phyloP scores from a whole-genome alignment of 2,329 filamentous ascomycete species.

The Pseudopyrenochaeta lycopersici region DNA sequence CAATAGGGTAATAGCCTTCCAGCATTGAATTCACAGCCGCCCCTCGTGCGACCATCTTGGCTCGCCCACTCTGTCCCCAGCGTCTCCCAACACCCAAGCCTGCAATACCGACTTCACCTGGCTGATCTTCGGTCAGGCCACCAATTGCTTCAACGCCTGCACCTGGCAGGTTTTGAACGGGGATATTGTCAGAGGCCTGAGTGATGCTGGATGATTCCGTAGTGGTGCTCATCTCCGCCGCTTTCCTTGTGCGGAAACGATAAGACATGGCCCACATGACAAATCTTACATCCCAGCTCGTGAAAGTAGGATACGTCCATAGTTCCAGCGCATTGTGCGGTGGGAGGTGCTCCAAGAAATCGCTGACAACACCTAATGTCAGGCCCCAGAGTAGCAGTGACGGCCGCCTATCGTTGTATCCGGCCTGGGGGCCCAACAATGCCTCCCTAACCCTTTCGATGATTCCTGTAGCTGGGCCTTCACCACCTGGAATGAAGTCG shows the following conservation, averaged over 20 bases:
- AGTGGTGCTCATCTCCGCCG: conserved; percentile 36
- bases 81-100: conserved; percentile 54
- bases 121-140: conserved; percentile 36
- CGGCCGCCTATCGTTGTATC: conserved; percentile 47
- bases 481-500: conserved; percentile 55
- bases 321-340: conserved; percentile 68
- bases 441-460: conserved; percentile 24
- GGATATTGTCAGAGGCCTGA: conserved; percentile 20
- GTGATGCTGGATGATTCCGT: conserved; percentile 5
- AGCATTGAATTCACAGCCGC: conserved; percentile 59
- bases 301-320: conserved; percentile 76
- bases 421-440: conserved; percentile 24
- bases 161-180: conserved; percentile 35
- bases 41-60: conserved; percentile 49
- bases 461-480: conserved; percentile 13
- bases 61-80: conserved; percentile 46
- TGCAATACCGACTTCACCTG: conserved; percentile 56
- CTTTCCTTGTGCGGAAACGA: conserved; percentile 56
- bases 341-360: conserved; percentile 74
- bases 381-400: conserved; percentile 74
- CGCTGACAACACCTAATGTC: conserved; percentile 72
- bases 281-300: conserved; percentile 67
- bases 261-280: conserved; percentile 69
- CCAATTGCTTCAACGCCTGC: conserved; percentile 32
- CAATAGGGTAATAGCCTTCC: conserved; percentile 63